Conservation (phyloP, 1,284 basidiomycete species). For the Lentinus polychrous region DNA sequence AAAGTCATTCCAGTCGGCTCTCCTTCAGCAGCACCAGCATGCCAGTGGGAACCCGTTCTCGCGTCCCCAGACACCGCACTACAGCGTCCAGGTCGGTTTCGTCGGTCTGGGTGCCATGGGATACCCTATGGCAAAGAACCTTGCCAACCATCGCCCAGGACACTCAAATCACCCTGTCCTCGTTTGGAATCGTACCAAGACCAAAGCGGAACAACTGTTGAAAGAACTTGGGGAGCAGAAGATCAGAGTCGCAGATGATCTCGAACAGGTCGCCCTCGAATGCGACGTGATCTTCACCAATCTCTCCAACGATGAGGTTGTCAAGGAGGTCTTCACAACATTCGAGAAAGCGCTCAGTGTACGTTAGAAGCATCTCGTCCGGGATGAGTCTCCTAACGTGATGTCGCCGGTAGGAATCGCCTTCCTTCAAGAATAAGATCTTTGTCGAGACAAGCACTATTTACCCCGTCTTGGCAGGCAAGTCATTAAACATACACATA, state of each 20-base stretch:
- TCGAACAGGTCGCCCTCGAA: slow-evolving; percentile 51
- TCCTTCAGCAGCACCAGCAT: slow-evolving; percentile 1
- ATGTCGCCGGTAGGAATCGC: slow-evolving; percentile 27
- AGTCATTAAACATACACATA: neutral
- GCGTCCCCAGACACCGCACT: slow-evolving; percentile 42
- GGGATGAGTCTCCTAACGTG: neutral
- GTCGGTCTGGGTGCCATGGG: slow-evolving; percentile 71
- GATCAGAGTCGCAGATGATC: slow-evolving; percentile 45
- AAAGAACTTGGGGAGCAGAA: slow-evolving; percentile 46
- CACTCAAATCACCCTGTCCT: slow-evolving; percentile 39
- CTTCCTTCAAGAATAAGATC: slow-evolving; percentile 50
- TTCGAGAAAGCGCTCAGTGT: slow-evolving; percentile 55
- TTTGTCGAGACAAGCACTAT: slow-evolving; percentile 83
- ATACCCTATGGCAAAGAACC: slow-evolving; percentile 65
- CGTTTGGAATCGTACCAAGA: slow-evolving; percentile 61
- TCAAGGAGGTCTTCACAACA: slow-evolving; percentile 59
- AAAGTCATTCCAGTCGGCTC: neutral
- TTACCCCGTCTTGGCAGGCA: slow-evolving; percentile 68
- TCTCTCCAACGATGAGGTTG: slow-evolving; percentile 69
- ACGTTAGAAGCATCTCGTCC: neutral
- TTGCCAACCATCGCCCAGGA: slow-evolving; percentile 46
- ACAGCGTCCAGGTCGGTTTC: slow-evolving; percentile 46
- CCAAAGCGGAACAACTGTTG: slow-evolving; percentile 52
- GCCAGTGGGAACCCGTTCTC: slow-evolving; percentile 42
- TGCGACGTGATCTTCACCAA: slow-evolving; percentile 82